Evolutionary conservation across 257 asterid species (phyloP).

Genomic region (Petunia secreta): DNA sequence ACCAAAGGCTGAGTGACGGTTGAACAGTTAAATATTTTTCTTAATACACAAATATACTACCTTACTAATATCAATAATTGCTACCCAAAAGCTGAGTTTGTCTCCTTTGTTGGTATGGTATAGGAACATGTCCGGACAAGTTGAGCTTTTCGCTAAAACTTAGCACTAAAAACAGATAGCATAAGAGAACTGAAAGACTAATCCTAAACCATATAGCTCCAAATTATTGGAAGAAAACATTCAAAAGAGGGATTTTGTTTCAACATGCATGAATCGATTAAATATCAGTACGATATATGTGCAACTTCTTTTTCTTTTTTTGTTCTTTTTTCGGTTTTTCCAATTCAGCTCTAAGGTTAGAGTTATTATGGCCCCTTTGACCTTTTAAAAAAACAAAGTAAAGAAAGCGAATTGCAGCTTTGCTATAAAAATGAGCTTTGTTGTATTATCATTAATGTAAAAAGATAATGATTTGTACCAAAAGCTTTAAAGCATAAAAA

Average conservation of each 20-base stretch:
- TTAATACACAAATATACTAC: too few species aligned
- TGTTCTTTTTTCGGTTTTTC: neutral
- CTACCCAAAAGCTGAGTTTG: neutral
- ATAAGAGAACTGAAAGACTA: neutral
- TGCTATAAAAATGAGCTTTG: slow-evolving; percentile 20
- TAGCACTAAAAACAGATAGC: slow-evolving; percentile 6
- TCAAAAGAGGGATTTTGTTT: neutral
- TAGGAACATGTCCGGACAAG: neutral
- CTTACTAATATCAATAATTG: too few species aligned
- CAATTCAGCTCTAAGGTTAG: neutral
- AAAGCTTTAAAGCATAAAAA: slow-evolving; percentile 26
- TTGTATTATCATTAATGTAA: slow-evolving; percentile 20
- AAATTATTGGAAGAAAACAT: neutral
- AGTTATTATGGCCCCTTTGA: neutral
- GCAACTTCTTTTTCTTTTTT: neutral
- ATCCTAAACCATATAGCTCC: slow-evolving; percentile 12
- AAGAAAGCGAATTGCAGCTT: neutral
- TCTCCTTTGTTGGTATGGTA: neutral
- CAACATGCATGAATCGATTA: neutral
- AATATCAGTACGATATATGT: neutral
- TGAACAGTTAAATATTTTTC: too few species aligned
- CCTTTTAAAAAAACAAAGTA: slow-evolving; percentile 3
- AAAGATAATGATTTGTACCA: neutral
- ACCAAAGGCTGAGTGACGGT: too few species aligned
- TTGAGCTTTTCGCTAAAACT: neutral